Evolutionary conservation across 495 filamentous ascomycete genomes (phyloP).

Genomic region (Acidomyces sp.): DNA sequence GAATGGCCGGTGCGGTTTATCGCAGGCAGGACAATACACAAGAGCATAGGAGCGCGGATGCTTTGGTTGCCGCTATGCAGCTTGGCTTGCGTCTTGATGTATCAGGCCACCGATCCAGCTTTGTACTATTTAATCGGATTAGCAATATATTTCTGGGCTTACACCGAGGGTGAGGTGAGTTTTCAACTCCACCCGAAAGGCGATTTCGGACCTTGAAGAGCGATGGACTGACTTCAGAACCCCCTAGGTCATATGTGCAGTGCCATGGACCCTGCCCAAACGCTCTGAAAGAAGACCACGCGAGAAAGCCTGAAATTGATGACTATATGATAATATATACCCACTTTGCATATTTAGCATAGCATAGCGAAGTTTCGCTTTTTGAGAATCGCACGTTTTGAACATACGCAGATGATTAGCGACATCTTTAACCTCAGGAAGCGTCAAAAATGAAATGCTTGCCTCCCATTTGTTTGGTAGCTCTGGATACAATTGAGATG

Average conservation of each 20-base stretch:
- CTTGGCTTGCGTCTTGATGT: constrained; percentile 63
- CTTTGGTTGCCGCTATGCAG: constrained; percentile 69
- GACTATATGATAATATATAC: no score
- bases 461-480: no score
- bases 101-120: constrained; percentile 85
- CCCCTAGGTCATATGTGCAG: constrained; percentile 27
- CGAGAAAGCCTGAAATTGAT: no score
- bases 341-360: no score
- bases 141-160: constrained; percentile 89
- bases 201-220: no score
- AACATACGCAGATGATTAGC: no score
- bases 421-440: no score
- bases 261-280: constrained; percentile 1
- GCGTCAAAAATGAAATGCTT: no score
- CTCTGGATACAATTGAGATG: no score
- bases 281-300: neutral
- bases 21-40: constrained; percentile 58
- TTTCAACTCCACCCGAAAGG: neutral
- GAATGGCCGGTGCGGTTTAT: constrained; percentile 72
- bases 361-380: no score
- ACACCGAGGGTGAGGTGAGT: constrained; percentile 88
- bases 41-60: constrained; percentile 75
- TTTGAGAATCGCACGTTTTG: no score
- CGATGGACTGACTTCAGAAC: no score
- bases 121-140: constrained; percentile 86